Base-by-base conservation (phyloP, 2,329 filamentous ascomycete genomes). In the Pseudocercospora musae region DNA sequence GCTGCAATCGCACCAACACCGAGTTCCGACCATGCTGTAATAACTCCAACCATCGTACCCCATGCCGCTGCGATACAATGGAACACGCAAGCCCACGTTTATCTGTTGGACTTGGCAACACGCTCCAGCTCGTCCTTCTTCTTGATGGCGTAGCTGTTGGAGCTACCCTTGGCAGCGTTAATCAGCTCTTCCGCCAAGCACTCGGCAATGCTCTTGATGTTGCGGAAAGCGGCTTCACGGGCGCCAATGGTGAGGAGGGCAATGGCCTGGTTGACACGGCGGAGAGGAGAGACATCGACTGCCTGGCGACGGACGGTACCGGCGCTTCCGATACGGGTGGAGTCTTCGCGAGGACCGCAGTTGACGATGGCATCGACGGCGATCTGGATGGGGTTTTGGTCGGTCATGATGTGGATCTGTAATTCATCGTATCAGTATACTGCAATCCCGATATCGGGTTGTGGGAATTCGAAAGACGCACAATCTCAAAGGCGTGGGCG, bases 121-220 rank as follows among this genome's bases (percentile, higher is more conserved):
- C 95, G 95, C 90, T 99, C 95, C 85, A 99, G 84, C 90, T 99
- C 96, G 83, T 99, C 95, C 94, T 99, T 99, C 92, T 99, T 99
- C 92, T 99, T 99, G 89, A 99, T 99, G 78, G 96, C 95, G 82
- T 98, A 99, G 74, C 93, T 97, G 92, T 99, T 99, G 85, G 91
- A 96, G 89, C 90, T 96, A 79, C 95, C 95, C 92, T 99, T 99
- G 82, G 96, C 96, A 80, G 96, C 96, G 88, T 99, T 99, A 90
- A 99, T 98, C 81, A 99, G 88, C 89, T 99, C 95, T 85, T 99
- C 96, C 80, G 95, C 95, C 77, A 99, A 86, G 87, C 95, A 98
- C 88, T 99, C 95, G 77, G 96, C 93, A 80, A 99, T 96, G 79
- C 90, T 93, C 93, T 99, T 99, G 88, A 99, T 90, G 88, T 99